These are phyloP conservation scores for Sclerospora graminicola DNA, from an alignment of 352 stramenopile species.

Conservation along the genomic window DNA sequence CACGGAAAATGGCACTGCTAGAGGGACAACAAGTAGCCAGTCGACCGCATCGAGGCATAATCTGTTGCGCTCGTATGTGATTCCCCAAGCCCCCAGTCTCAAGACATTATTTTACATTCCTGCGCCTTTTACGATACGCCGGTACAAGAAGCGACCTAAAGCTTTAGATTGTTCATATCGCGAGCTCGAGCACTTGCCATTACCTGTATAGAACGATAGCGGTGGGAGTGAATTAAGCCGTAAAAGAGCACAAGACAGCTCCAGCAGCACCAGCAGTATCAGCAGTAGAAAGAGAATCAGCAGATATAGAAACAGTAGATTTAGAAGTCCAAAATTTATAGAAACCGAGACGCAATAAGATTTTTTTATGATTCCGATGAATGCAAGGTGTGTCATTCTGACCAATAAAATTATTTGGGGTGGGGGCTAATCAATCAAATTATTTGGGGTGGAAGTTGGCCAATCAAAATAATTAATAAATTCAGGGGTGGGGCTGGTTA, in stretches of 20 bases:
- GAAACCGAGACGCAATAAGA: constrained; percentile 55
- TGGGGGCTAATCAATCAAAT: no score
- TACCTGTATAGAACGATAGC: constrained; percentile 34
- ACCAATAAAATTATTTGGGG: no score
- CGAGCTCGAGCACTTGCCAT: constrained; percentile 50
- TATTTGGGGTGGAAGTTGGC: no score
- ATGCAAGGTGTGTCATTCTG: no score
- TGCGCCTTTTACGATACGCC: constrained; percentile 22
- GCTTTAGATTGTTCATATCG: constrained; percentile 43
- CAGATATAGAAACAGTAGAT: no score
- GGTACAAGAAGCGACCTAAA: constrained; percentile 47
- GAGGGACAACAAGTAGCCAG: constrained; percentile 12
- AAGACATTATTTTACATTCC: constrained; percentile 56
- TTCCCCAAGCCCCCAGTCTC: constrained; percentile 33
- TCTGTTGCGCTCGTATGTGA: constrained; percentile 32
- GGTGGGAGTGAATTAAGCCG: constrained; percentile 22
- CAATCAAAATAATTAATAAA: no score
- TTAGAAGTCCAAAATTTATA: no score
- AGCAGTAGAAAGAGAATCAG: no score
- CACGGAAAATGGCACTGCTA: constrained; percentile 4
- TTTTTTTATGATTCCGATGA: no score
- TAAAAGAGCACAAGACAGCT: constrained; percentile 1
- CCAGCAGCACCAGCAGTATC: no score
- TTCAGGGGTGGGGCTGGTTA: no score
- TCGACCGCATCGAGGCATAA: constrained; percentile 23